These are phyloP conservation scores for Fusarium oxysporum DNA, from an alignment of 2,329 filamentous ascomycete genomes.

Conservation along the genomic window DNA sequence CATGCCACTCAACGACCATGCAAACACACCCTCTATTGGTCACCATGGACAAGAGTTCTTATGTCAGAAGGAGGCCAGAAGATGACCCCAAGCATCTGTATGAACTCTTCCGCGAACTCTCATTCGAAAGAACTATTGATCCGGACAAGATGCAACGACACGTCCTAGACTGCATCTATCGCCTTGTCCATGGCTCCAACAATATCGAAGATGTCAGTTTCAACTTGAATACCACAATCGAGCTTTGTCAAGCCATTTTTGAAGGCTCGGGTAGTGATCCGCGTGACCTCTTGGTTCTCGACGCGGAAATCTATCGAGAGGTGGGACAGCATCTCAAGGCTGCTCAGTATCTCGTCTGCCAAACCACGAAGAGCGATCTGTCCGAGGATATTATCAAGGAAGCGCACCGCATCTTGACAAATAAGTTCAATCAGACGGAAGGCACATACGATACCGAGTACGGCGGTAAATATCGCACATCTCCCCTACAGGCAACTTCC, in stretches of 20 bases:
- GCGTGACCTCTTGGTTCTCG: not conserved
- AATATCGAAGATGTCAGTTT: slow-evolving; percentile 8
- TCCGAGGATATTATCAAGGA: slow-evolving; percentile 39
- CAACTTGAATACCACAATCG: not conserved
- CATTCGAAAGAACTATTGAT: not conserved
- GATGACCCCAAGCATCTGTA: not conserved
- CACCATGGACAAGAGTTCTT: not conserved
- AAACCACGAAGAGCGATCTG: slow-evolving; percentile 19
- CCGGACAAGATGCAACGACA: not conserved
- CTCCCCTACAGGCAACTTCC: slow-evolving; percentile 29
- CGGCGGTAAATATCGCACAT: slow-evolving; percentile 42
- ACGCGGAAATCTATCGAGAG: not conserved
- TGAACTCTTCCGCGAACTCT: not conserved
- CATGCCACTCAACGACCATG: not conserved
- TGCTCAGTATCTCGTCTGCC: slow-evolving; percentile 19
- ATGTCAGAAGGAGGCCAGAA: not conserved
- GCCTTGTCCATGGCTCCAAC: slow-evolving; percentile 19
- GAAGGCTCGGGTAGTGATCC: not conserved
- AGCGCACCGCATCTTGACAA: slow-evolving; percentile 41
- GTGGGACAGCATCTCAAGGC: slow-evolving; percentile 29
- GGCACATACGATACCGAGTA: slow-evolving; percentile 1
- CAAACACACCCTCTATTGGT: not conserved
- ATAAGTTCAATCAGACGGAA: not conserved
- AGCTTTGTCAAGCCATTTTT: not conserved
- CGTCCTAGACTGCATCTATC: not conserved